These are phyloP conservation scores for Bipolaris oryzae DNA, from an alignment of 2,329 filamentous ascomycete species.

Conservation along the genomic window DNA sequence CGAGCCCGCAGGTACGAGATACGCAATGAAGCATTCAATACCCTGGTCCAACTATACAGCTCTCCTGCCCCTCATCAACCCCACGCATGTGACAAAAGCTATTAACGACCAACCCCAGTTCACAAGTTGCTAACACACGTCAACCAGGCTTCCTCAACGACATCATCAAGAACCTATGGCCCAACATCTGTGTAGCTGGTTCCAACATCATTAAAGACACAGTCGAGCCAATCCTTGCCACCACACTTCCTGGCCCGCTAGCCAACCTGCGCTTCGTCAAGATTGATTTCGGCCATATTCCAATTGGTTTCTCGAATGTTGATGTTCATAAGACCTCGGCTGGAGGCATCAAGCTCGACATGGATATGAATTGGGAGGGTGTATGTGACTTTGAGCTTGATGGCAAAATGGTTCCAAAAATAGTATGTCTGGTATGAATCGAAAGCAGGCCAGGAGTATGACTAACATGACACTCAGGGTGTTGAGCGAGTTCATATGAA, in stretches of 20 bases:
- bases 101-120: neutral
- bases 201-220: slow-evolving; percentile 55
- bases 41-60: neutral
- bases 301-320: slow-evolving; percentile 51
- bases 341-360: slow-evolving; percentile 57
- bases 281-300: slow-evolving; percentile 54
- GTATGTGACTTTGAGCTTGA: slow-evolving; percentile 56
- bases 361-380: slow-evolving; percentile 57
- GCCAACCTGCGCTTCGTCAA: slow-evolving; percentile 53
- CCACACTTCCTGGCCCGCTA: slow-evolving; percentile 55
- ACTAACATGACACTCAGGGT: slow-evolving; percentile 41
- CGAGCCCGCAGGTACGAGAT: slow-evolving; percentile 47
- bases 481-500: slow-evolving; percentile 54
- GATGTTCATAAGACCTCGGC: slow-evolving; percentile 54
- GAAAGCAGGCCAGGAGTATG: neutral
- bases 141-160: slow-evolving; percentile 55
- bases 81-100: neutral
- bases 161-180: slow-evolving; percentile 57
- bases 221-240: slow-evolving; percentile 56
- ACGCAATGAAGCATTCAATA: neutral
- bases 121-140: neutral
- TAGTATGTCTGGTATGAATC: slow-evolving; percentile 19
- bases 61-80: no score
- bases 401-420: slow-evolving; percentile 54
- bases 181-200: slow-evolving; percentile 55